These are phyloP conservation scores for Ophiosphaerella korrae DNA, from an alignment of 2,329 filamentous ascomycete genomes.

Conservation along the genomic window DNA sequence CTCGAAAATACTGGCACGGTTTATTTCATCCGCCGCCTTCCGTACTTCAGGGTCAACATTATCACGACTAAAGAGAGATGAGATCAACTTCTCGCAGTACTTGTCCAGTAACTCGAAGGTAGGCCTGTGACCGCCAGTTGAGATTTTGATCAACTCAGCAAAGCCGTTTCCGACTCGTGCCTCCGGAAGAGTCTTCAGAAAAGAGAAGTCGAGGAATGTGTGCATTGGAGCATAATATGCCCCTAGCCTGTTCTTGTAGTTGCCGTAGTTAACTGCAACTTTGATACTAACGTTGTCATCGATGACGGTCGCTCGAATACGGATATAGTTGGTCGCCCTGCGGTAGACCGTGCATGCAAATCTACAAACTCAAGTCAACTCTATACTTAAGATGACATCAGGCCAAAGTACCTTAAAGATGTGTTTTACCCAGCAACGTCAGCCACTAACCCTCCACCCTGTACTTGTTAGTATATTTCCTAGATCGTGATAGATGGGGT, in stretches of 20 bases:
- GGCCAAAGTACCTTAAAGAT: constrained; percentile 58
- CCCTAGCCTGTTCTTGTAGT: constrained; percentile 75
- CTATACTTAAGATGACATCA: constrained; percentile 24
- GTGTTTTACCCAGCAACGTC: constrained; percentile 67
- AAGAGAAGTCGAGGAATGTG: constrained; percentile 75
- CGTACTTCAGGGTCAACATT: constrained; percentile 61
- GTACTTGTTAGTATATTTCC: constrained; percentile 12
- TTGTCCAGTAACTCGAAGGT: constrained; percentile 72
- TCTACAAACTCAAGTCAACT: constrained; percentile 30
- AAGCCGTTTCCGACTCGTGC: constrained; percentile 76
- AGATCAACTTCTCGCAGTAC: constrained; percentile 71
- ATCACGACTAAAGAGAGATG: constrained; percentile 66
- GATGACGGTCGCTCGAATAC: constrained; percentile 75
- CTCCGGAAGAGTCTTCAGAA: constrained; percentile 69
- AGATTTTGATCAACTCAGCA: constrained; percentile 77
- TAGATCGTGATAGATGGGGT: not conserved
- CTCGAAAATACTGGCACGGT: constrained; percentile 70
- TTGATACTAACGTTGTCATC: constrained; percentile 78
- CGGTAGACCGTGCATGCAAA: constrained; percentile 72
- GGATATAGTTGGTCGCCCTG: constrained; percentile 74
- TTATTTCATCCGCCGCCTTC: constrained; percentile 69
- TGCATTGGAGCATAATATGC: constrained; percentile 74
- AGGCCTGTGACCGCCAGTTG: constrained; percentile 68
- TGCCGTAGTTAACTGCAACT: constrained; percentile 77
- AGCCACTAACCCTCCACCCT: constrained; percentile 50